phyloP scores from a whole-genome alignment of 2,329 filamentous ascomycete species.

The Zymoseptoria passerinii region DNA sequence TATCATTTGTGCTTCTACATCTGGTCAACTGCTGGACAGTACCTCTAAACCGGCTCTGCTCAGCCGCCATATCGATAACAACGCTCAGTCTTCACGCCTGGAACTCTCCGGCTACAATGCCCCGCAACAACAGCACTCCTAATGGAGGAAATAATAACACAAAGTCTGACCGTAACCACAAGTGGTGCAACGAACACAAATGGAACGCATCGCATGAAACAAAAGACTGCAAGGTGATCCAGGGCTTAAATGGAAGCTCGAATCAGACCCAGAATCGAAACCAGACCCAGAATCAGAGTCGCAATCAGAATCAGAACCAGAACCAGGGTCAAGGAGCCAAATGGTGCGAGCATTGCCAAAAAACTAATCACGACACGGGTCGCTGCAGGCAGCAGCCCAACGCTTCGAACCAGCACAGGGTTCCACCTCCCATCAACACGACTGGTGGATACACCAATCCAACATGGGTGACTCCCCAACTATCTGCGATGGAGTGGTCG shows the following conservation, averaged over 20 bases:
- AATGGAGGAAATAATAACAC: not conserved
- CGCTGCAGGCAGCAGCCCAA: not conserved
- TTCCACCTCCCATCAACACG: not conserved
- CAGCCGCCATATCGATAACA: not conserved
- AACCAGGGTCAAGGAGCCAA: not conserved
- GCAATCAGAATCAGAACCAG: not conserved
- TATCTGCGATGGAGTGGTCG: not conserved
- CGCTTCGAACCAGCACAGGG: not conserved
- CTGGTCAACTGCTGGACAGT: conserved; percentile 8
- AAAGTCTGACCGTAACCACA: not conserved
- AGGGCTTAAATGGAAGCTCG: too few relatives aligned
- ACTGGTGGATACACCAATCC: not conserved
- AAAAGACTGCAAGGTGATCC: not conserved
- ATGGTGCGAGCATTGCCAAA: not conserved
- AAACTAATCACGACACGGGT: not conserved
- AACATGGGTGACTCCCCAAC: not conserved
- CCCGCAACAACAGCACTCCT: not conserved
- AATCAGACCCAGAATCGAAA: not conserved
- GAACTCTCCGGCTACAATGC: not conserved
- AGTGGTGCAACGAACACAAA: not conserved
- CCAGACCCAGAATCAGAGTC: not conserved
- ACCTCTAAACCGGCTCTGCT: not conserved
- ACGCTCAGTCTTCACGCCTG: not conserved
- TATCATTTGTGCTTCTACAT: conserved; percentile 6
- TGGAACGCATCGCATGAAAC: not conserved